Conservation (phyloP, 2,329 filamentous ascomycete species). For the Calonectria pauciramosa region DNA sequence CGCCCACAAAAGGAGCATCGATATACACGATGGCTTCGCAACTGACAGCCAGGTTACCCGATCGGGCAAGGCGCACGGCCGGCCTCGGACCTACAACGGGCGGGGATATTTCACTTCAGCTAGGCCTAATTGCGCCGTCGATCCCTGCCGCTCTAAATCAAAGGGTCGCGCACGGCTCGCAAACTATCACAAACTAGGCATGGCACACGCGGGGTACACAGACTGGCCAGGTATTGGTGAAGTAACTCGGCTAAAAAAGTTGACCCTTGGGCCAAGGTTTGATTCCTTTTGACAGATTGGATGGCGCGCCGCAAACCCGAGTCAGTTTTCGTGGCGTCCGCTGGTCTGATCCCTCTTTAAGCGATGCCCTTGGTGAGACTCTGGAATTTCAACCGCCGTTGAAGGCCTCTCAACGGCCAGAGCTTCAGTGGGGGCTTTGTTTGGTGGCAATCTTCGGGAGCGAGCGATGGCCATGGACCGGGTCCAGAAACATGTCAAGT, state of each 20-base stretch:
- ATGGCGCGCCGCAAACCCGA: not conserved
- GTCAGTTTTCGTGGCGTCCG: not conserved
- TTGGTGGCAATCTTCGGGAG: not conserved
- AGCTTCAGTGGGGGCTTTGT: not conserved
- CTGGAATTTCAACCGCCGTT: not conserved
- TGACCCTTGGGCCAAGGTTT: not conserved
- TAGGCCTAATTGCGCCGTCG: conserved; percentile 32
- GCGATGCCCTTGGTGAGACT: not conserved
- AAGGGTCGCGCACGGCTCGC: conserved; percentile 4
- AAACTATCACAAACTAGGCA: conserved; percentile 1
- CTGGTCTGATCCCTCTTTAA: not conserved
- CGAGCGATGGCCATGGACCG: not conserved
- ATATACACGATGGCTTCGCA: not conserved
- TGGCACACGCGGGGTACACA: not conserved
- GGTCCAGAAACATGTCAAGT: not conserved
- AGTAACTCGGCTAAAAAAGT: not conserved
- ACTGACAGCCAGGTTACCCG: not conserved
- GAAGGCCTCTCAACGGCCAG: not conserved
- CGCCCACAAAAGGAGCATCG: not conserved
- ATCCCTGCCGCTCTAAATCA: not conserved
- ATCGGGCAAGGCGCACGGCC: not conserved
- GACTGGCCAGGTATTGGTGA: not conserved
- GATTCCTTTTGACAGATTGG: not conserved
- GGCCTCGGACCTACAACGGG: not conserved
- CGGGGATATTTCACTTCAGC: not conserved